Evolutionary conservation across 2,329 filamentous ascomycete species (phyloP), one percentile per base, ranked within the genome.

Genomic region (Reticulascus tulasneorum): DNA sequence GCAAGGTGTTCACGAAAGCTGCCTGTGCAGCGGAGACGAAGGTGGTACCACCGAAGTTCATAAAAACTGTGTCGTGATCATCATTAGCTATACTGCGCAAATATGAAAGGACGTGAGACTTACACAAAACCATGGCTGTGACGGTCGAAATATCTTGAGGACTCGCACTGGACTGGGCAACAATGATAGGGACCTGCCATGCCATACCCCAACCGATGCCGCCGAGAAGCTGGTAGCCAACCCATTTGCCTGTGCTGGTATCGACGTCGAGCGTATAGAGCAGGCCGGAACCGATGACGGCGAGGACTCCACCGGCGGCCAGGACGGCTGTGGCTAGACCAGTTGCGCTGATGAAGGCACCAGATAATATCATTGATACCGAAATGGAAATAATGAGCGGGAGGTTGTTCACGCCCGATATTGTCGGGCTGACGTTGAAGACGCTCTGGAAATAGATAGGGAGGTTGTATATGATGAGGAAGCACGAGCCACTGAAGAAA

Each of bases 161-260:
- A 12, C 37, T 26, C 9, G 47, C 46, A 4, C 45, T 50, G 11
- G 46, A 54, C 33, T 69, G 64, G 6, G 56, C 58, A 18, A 60
- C 56, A 18, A 68, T 63, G 39, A 71, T 63, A 6, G 67, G 66
- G 3, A 69, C 51, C 42, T 71, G 63, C 26, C 60, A 52, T 5
- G 48, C 59, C 2, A 51, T 44, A 5, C 67, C 68, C 18, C 54
- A 56, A 4, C 60, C 66, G 7, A 64, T 38, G 11, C 69, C 69
- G n/a, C 50, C 55, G 2, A 72, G 45, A 8, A 72, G 52, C 49
- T 73, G 67, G 42, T 64, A 71, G 5, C 66, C 66, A 11, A 71
- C 59, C 65, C 66, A 71, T 27, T 53, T 52, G 9, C 48, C 58
- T 0, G 51, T 44, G 3, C 44, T 24, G 13, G 58, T 58, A 19